Evolutionary conservation across 805 yeast genomes (phyloP).

Genomic region (Yarrowia keelungensis): DNA sequence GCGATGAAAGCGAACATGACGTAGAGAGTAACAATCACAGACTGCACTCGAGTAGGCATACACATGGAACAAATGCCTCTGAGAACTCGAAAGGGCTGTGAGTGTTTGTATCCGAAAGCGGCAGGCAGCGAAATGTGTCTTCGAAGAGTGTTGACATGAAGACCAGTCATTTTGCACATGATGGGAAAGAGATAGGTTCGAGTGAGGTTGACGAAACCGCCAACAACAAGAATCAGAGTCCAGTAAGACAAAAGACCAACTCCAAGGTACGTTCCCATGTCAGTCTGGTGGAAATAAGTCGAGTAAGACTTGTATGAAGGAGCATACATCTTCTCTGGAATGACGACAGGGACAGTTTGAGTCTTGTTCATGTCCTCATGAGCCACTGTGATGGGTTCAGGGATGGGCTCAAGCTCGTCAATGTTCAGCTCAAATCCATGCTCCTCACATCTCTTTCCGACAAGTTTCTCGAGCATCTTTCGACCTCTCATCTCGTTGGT

Average conservation of each 20-base stretch:
- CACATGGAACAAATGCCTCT: constrained; percentile 42
- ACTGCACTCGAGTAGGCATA: constrained; percentile 62
- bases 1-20: constrained; percentile 50
- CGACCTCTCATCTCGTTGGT: constrained; percentile 1
- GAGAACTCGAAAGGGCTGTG: constrained; percentile 45
- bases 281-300: constrained; percentile 5
- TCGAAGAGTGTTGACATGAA: constrained; percentile 42
- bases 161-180: constrained; percentile 17
- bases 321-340: constrained; percentile 7
- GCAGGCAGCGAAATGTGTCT: constrained; percentile 52
- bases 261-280: constrained; percentile 42
- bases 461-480: neutral
- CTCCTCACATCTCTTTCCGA: constrained; percentile 1
- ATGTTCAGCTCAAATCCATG: neutral
- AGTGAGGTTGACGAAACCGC: constrained; percentile 43
- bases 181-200: constrained; percentile 39
- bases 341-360: constrained; percentile 2
- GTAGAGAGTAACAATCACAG: constrained; percentile 54
- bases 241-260: constrained; percentile 47
- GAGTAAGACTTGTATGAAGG: constrained; percentile 20
- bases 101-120: constrained; percentile 48
- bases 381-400: neutral
- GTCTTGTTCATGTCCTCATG: constrained; percentile 11
- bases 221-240: constrained; percentile 45
- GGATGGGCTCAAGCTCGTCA: neutral